These are phyloP conservation scores for Penicillium brasilianum DNA, from an alignment of 2,329 filamentous ascomycete genomes.

Conservation along the genomic window DNA sequence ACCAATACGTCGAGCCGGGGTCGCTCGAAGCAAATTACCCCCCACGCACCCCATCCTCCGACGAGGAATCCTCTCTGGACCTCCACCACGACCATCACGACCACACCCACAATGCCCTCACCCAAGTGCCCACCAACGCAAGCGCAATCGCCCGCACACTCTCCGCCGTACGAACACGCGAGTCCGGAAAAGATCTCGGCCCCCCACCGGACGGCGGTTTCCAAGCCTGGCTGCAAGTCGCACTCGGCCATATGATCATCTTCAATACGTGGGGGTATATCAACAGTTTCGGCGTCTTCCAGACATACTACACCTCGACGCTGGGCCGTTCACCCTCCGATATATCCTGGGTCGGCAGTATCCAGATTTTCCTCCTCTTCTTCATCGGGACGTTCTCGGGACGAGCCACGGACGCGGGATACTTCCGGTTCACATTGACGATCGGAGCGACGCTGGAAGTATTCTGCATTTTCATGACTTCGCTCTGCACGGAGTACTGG, in stretches of 20 bases:
- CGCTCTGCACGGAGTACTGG: constrained; percentile 55
- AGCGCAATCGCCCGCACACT: constrained; percentile 40
- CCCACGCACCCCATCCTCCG: constrained; percentile 12
- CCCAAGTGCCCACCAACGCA: constrained; percentile 31
- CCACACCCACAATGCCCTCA: constrained; percentile 23
- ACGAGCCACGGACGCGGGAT: constrained; percentile 58
- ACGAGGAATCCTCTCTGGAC: constrained; percentile 28
- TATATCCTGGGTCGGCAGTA: constrained; percentile 59
- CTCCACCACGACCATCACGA: background rate
- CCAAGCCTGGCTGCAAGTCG: constrained; percentile 61
- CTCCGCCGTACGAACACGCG: constrained; percentile 44
- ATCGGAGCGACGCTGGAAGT: constrained; percentile 52
- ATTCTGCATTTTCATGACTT: constrained; percentile 59
- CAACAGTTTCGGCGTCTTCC: constrained; percentile 62
- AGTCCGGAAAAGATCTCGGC: constrained; percentile 43
- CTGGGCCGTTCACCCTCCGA: constrained; percentile 52
- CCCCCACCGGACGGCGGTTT: constrained; percentile 58
- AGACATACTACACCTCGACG: constrained; percentile 56
- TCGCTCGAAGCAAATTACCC: constrained; percentile 16
- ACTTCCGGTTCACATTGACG: constrained; percentile 52
- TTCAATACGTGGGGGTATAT: constrained; percentile 63
- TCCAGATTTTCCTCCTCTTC: constrained; percentile 59
- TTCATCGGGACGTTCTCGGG: constrained; percentile 58
- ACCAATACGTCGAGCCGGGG: background rate
- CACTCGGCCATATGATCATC: constrained; percentile 58